These are phyloP conservation scores for Prunus mongolica DNA, from an alignment of 306 rosid genomes.

Conservation along the genomic window DNA sequence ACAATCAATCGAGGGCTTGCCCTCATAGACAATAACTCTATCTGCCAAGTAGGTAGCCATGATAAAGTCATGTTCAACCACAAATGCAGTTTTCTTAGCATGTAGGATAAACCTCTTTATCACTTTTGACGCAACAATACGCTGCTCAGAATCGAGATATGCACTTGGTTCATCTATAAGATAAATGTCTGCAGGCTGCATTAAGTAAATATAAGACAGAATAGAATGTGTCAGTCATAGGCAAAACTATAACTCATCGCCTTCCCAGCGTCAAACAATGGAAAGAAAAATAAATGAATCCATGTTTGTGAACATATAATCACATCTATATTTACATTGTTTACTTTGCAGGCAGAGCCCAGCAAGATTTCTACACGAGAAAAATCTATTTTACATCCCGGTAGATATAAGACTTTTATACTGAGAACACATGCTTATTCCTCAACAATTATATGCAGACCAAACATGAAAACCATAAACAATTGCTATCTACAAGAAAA, in stretches of 20 bases:
- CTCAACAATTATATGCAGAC: not conserved
- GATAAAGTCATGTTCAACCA: constrained; percentile 95
- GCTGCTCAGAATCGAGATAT: constrained; percentile 96
- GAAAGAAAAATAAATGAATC: not conserved
- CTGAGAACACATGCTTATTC: not conserved
- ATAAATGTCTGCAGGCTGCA: constrained; percentile 98
- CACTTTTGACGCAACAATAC: constrained; percentile 93
- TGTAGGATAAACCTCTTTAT: constrained; percentile 96
- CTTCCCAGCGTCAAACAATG: not conserved
- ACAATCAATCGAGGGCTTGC: constrained; percentile 82
- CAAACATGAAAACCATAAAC: not conserved
- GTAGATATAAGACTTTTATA: not conserved
- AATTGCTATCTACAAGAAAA: not conserved
- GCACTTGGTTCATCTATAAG: constrained; percentile 98
- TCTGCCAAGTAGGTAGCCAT: constrained; percentile 99
- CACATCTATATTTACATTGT: not conserved
- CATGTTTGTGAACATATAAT: not conserved
- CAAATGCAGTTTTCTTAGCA: constrained; percentile 95
- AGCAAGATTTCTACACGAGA: not conserved
- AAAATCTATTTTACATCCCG: not conserved
- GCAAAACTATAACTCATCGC: not conserved
- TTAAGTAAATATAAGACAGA: constrained; percentile 1
- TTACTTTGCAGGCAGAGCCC: not conserved
- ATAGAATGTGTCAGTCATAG: constrained; percentile 7
- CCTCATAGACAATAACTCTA: constrained; percentile 93